phyloP scores from a whole-genome alignment of 2,329 filamentous ascomycete species.

The Zasmidium angulare region DNA sequence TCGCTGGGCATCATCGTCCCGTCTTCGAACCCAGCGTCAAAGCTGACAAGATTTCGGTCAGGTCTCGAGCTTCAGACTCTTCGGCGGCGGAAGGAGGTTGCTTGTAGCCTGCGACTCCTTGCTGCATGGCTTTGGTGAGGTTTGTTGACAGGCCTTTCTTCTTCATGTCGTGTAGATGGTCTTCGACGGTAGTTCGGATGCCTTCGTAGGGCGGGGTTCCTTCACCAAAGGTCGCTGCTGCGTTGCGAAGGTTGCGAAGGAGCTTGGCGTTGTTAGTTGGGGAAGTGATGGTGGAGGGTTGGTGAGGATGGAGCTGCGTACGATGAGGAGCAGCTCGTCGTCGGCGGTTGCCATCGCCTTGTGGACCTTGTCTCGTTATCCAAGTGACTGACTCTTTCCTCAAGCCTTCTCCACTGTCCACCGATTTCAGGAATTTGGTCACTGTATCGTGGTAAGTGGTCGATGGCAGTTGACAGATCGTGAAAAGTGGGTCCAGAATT shows the following conservation, averaged over 20 bases:
- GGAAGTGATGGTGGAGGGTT: neutral
- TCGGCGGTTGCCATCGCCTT: too few species aligned
- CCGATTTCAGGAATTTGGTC: too few species aligned
- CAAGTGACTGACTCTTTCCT: too few species aligned
- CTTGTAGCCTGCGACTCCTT: neutral
- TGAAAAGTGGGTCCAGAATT: neutral
- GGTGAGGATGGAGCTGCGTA: constrained; percentile 7
- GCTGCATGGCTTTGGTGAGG: constrained; percentile 18
- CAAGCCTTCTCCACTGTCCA: too few species aligned
- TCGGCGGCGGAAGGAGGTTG: neutral
- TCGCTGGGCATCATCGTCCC: neutral
- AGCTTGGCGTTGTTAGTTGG: constrained; percentile 26
- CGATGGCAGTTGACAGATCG: neutral
- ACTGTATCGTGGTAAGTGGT: too few species aligned
- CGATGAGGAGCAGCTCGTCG: constrained; percentile 30
- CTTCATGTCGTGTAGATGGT: constrained; percentile 34
- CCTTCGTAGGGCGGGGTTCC: constrained; percentile 32
- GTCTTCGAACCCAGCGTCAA: neutral
- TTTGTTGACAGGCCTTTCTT: constrained; percentile 25
- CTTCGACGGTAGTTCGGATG: constrained; percentile 32
- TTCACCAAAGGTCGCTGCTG: constrained; percentile 36
- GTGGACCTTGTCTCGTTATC: too few species aligned
- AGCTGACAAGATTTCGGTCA: neutral
- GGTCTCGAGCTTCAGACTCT: neutral
- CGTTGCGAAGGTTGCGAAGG: constrained; percentile 37